phyloP scores from a whole-genome alignment of 2,329 filamentous ascomycete genomes.

The Chrysosporium queenslandicum region DNA sequence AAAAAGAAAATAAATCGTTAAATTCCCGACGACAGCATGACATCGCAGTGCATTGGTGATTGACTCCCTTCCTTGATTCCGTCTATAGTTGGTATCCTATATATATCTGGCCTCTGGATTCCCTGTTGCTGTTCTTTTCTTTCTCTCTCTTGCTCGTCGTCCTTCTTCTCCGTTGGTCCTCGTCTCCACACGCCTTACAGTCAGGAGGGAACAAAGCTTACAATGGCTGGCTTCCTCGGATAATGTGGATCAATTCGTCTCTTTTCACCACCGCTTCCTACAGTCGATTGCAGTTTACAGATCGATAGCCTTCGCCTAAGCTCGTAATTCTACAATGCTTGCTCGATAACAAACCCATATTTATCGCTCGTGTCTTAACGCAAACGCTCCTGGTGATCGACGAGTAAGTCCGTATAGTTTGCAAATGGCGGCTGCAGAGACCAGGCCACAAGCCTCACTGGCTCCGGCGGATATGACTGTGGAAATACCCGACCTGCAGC shows the following conservation, averaged over 20 bases:
- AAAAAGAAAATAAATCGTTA: neutral
- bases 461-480: conserved; percentile 30
- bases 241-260: conserved; percentile 5
- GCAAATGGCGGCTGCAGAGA: conserved; percentile 13
- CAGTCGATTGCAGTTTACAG: neutral
- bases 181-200: neutral
- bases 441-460: conserved; percentile 20
- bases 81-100: too few species aligned
- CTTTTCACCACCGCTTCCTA: neutral
- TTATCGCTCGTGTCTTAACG: neutral
- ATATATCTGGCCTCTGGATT: too few species aligned
- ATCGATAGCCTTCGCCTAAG: neutral
- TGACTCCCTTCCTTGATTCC: too few species aligned
- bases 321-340: conserved; percentile 22
- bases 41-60: too few species aligned
- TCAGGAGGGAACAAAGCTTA: neutral
- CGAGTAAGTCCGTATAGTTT: neutral
- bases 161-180: neutral
- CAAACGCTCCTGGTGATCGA: neutral
- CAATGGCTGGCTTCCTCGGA: conserved; percentile 1
- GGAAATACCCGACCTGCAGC: conserved; percentile 32
- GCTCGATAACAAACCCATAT: conserved; percentile 19
- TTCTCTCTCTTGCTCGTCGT: too few species aligned
- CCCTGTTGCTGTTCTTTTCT: too few species aligned
- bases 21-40: neutral